Evolutionary conservation across 1,284 basidiomycete species (phyloP).

Genomic region (Sporisorium sorghi): DNA sequence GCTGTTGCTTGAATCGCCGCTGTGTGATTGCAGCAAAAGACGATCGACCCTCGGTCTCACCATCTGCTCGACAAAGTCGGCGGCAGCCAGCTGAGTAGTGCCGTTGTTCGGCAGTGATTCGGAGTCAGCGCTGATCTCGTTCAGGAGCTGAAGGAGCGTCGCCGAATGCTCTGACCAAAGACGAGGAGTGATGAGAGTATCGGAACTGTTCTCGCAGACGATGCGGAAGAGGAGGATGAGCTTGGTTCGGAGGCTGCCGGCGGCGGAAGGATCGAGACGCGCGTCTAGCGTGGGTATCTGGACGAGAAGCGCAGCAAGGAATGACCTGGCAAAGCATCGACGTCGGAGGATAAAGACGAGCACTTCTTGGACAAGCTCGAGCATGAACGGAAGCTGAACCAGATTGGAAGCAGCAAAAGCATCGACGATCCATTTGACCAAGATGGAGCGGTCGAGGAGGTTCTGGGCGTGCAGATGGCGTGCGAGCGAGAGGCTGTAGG

Average conservation of each 20-base stretch:
- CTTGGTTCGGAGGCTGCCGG: conserved; percentile 26
- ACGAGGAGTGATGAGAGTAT: conserved; percentile 79
- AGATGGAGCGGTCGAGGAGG: conserved; percentile 82
- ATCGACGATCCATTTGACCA: conserved; percentile 85
- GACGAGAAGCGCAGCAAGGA: conserved; percentile 29
- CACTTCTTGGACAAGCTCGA: conserved; percentile 48
- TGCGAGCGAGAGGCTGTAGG: conserved; percentile 76
- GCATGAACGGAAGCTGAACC: conserved; percentile 46
- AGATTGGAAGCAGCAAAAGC: conserved; percentile 73
- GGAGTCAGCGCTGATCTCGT: conserved; percentile 18
- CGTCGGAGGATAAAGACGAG: conserved; percentile 34
- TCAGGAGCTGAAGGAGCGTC: conserved; percentile 28
- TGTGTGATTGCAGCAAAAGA: conserved; percentile 15
- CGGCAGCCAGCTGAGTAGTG: no score
- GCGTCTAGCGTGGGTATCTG: conserved; percentile 32
- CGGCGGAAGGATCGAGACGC: conserved; percentile 23
- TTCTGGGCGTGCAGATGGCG: conserved; percentile 82
- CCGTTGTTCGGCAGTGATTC: not conserved
- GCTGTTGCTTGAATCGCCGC: not conserved
- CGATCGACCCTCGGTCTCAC: conserved; percentile 30
- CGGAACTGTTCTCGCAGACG: conserved; percentile 70
- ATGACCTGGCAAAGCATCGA: conserved; percentile 34
- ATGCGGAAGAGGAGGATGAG: conserved; percentile 41
- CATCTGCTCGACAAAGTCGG: conserved; percentile 25
- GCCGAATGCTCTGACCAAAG: conserved; percentile 43